These are phyloP conservation scores for Chlorella sp. DNA, from an alignment of 139 green algal species.

Conservation along the genomic window DNA sequence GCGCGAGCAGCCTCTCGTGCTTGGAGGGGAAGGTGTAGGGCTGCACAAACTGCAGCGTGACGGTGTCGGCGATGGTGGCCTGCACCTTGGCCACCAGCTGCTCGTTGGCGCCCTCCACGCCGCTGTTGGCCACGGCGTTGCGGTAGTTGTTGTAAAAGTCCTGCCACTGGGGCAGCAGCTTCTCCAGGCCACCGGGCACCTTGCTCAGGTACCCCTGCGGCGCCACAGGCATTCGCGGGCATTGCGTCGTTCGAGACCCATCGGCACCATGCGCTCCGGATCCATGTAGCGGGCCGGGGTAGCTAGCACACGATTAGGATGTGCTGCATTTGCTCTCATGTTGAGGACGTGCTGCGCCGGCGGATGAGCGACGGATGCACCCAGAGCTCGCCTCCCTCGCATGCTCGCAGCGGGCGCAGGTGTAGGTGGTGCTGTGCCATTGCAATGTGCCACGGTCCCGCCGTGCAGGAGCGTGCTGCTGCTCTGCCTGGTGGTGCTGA, in stretches of 20 bases:
- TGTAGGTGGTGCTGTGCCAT: too few species aligned
- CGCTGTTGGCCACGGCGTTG: conserved; percentile 52
- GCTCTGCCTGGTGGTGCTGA: too few species aligned
- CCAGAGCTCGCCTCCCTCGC: too few species aligned
- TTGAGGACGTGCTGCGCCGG: too few species aligned
- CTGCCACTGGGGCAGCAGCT: conserved; percentile 54
- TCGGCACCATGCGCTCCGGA: too few species aligned
- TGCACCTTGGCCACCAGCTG: conserved; percentile 56
- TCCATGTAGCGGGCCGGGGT: background rate
- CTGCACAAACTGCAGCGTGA: conserved; percentile 44
- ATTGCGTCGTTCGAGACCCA: too few species aligned
- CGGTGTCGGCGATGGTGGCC: conserved; percentile 43
- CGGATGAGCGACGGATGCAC: too few species aligned
- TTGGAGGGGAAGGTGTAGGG: conserved; percentile 88
- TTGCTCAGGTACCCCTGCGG: background rate
- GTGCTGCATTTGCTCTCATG: too few species aligned
- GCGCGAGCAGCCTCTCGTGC: conserved; percentile 80
- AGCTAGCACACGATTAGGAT: background rate
- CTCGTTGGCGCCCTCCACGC: conserved; percentile 39
- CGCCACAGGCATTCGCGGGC: too few species aligned
- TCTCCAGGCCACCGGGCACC: background rate
- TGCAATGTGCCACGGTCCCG: too few species aligned
- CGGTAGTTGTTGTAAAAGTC: conserved; percentile 90
- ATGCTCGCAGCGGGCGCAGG: too few species aligned
- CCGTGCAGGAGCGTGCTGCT: too few species aligned